Conservation (phyloP, 805 yeast species). For the Pichia deserticola region DNA sequence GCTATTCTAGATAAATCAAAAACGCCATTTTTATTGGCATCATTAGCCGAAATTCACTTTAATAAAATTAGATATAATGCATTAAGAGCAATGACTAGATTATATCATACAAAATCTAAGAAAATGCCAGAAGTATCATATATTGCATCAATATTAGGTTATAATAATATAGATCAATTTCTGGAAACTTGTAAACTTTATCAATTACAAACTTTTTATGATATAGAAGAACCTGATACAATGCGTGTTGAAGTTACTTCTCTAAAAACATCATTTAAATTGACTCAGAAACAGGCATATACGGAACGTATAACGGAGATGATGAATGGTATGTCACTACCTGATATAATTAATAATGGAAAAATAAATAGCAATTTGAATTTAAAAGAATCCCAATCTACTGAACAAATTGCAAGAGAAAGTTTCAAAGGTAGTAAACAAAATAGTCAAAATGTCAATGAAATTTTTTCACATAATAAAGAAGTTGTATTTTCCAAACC, state of each 20-base stretch:
- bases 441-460: conserved; percentile 7
- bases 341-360: conserved; percentile 36
- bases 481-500: not conserved
- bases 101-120: conserved; percentile 65
- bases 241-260: conserved; percentile 37
- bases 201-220: conserved; percentile 38
- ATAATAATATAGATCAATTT: conserved; percentile 52
- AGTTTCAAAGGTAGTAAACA: conserved; percentile 15
- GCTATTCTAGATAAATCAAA: conserved; percentile 34
- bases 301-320: conserved; percentile 36
- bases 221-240: conserved; percentile 21
- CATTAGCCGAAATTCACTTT: conserved; percentile 71
- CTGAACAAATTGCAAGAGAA: conserved; percentile 18
- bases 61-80: conserved; percentile 74
- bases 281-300: conserved; percentile 37
- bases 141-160: conserved; percentile 51
- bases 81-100: conserved; percentile 53
- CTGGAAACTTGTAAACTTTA: conserved; percentile 55
- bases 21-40: conserved; percentile 63
- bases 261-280: conserved; percentile 27
- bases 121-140: conserved; percentile 44
- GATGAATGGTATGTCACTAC: conserved; percentile 23
- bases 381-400: conserved; percentile 8
- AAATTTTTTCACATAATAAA: conserved; percentile 4
- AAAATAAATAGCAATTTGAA: conserved; percentile 15